Evolutionary conservation across 2,329 filamentous ascomycete species (phyloP).

Genomic region (Penicillium sumatraense): DNA sequence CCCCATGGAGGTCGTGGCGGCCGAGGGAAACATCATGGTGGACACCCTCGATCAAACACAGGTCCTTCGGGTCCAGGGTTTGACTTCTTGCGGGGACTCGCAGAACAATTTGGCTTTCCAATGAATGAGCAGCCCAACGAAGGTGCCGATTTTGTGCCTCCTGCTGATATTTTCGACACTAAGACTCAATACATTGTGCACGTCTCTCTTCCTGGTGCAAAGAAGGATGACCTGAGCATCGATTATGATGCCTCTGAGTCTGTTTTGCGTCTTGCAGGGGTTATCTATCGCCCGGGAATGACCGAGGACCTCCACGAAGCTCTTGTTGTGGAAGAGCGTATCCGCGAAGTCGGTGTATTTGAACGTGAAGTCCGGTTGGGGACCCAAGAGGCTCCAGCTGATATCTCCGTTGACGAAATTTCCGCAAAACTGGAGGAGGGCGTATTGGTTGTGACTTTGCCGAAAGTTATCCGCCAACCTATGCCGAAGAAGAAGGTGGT

Average conservation of each 20-base stretch:
- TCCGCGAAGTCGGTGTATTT: slow-evolving; percentile 76
- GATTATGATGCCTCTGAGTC: slow-evolving; percentile 74
- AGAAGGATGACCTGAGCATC: slow-evolving; percentile 77
- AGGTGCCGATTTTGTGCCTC: slow-evolving; percentile 43
- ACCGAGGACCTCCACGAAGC: slow-evolving; percentile 71
- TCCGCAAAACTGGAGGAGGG: slow-evolving; percentile 79
- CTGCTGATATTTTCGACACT: slow-evolving; percentile 72
- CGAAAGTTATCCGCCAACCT: background rate
- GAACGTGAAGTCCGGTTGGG: slow-evolving; percentile 69
- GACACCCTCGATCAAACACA: background rate
- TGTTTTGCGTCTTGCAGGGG: slow-evolving; percentile 69
- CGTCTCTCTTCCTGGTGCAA: slow-evolving; percentile 74
- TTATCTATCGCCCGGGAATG: slow-evolving; percentile 72
- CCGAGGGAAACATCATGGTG: slow-evolving; percentile 11
- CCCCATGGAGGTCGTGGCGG: slow-evolving; percentile 10
- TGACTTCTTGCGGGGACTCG: slow-evolving; percentile 34
- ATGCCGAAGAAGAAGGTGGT: background rate
- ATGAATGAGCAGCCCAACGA: slow-evolving; percentile 21
- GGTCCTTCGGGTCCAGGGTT: background rate
- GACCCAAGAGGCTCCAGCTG: slow-evolving; percentile 57
- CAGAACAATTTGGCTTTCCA: slow-evolving; percentile 35
- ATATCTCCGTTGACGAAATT: slow-evolving; percentile 70
- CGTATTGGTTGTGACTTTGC: slow-evolving; percentile 72
- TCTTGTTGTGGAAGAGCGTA: slow-evolving; percentile 69
- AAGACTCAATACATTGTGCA: slow-evolving; percentile 70